A percentile compares a stretch with the other conserved stretches of the same genome.
Evolutionary conservation across 129 eudicot genomes (phyloP).

Genomic region (Erigeron canadensis): DNA sequence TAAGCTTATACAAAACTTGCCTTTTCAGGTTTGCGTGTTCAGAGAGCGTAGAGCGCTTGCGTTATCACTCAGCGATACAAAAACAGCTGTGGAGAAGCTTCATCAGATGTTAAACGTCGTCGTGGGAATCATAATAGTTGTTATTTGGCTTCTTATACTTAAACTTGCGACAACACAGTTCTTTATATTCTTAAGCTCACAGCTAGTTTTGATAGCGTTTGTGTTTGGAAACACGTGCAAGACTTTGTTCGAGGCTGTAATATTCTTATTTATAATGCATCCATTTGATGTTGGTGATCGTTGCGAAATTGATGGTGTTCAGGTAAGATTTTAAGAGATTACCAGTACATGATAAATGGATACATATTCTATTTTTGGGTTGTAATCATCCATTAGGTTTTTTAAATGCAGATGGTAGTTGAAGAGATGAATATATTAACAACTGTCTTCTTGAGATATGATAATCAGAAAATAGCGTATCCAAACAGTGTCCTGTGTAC

Average conservation of each 20-base stretch:
- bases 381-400: background rate
- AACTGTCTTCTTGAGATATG: slow-evolving; percentile 48
- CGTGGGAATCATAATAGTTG: slow-evolving; percentile 35
- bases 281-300: slow-evolving; percentile 66
- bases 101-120: slow-evolving; percentile 45
- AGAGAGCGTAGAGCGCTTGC: slow-evolving; percentile 54
- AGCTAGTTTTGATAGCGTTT: slow-evolving; percentile 45
- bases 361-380: background rate
- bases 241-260: slow-evolving; percentile 49
- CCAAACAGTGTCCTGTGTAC: slow-evolving; percentile 44
- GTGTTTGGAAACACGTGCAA: slow-evolving; percentile 59
- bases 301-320: slow-evolving; percentile 53
- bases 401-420: slow-evolving; percentile 43
- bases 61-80: slow-evolving; percentile 51
- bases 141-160: slow-evolving; percentile 47
- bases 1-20: background rate
- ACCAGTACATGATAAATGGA: background rate
- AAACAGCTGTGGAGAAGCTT: slow-evolving; percentile 57
- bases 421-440: slow-evolving; percentile 60
- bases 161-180: slow-evolving; percentile 43
- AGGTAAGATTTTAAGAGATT: slow-evolving; percentile 31
- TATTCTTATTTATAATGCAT: slow-evolving; percentile 51
- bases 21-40: slow-evolving; percentile 41
- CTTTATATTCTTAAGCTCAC: slow-evolving; percentile 47
- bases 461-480: slow-evolving; percentile 45